Evolutionary conservation across 441 rosid species (phyloP), one percentile per base, ranked within the genome.

Genomic region (Mallotus japonicus): DNA sequence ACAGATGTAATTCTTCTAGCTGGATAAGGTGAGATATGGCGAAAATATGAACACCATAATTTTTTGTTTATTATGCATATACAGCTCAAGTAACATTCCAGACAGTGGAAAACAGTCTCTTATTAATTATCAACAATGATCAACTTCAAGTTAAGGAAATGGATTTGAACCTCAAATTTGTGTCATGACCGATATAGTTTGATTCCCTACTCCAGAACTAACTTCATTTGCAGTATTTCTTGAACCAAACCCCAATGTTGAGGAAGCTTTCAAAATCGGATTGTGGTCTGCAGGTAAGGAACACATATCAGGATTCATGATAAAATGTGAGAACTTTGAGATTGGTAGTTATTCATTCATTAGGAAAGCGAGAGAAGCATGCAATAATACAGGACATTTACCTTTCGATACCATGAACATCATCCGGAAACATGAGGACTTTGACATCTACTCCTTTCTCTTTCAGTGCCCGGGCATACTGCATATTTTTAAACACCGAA

Each of bases 401-500:
- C 97, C 87, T 90, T 32, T 89, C 87, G 55, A 95, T 78, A 49
- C 78, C 83, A 81, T 95, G 98, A 77, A 79, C 85, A 69, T 90
- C 97, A 3, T 87, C 78, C 0, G 98, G 98, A 76, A 91, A 95
- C 62, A 84, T 19, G 3, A 93, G 77, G 66, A 86, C 74, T 82
- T 95, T 93, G 75, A 87, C 85, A 53, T 89, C 92, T 17, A 91
- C 96, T n/a, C 95, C 97, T 75, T 77, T 86, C 85, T 87, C 96
- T 87, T 83, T 93, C 68, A 95, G 76, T 3, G 95, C 95, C 69
- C 95, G 83, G 28, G 87, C 86, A 63, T 88, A 95, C 97, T 95
- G 66, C 50, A 75, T 19, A 75, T 68, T 79, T 70, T 75, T 67
- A 75, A 73, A 12, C 61, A 50, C 40, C 20, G 34, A 44, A 47